Conservation (phyloP, 2,329 filamentous ascomycete species). For the Cyphellophora europaea region DNA sequence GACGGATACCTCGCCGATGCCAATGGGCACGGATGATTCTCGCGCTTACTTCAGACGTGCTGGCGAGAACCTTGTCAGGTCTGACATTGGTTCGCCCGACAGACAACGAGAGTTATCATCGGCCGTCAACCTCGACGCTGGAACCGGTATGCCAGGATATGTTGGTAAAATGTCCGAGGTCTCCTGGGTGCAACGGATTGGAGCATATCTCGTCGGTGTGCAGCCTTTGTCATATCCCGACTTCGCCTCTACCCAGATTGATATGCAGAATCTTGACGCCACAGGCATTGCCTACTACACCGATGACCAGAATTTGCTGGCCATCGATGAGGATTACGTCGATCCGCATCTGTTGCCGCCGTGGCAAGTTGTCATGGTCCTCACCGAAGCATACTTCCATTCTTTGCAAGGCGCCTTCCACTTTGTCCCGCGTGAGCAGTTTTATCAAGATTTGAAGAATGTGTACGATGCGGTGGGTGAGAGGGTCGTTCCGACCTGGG, state of each 20-base stretch:
- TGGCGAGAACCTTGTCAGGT: background rate
- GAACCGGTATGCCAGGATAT: background rate
- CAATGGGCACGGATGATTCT: no score
- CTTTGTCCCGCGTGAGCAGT: slow-evolving; percentile 9
- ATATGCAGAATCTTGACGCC: slow-evolving; percentile 3
- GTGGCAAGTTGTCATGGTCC: slow-evolving; percentile 3
- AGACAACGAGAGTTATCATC: background rate
- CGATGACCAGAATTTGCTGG: slow-evolving; percentile 13
- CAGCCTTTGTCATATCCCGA: background rate
- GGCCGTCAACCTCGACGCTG: background rate
- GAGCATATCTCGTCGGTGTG: background rate
- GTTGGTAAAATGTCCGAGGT: background rate
- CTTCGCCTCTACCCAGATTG: background rate
- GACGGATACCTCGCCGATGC: no score
- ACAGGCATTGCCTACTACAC: slow-evolving; percentile 8
- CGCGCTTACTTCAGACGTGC: no score
- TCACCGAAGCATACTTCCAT: slow-evolving; percentile 15
- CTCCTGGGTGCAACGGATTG: slow-evolving; percentile 9
- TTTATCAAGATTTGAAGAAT: slow-evolving; percentile 6
- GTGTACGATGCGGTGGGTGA: slow-evolving; percentile 1
- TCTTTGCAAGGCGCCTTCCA: slow-evolving; percentile 10
- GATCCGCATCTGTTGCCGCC: slow-evolving; percentile 9
- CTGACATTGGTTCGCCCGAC: background rate
- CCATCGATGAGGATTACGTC: slow-evolving; percentile 14
- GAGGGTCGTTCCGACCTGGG: slow-evolving; percentile 6